Percentiles rank a stretch among this genome's conserved stretches.
phyloP scores from a whole-genome alignment of 805 yeast genomes.

The Lipomyces sp. region DNA sequence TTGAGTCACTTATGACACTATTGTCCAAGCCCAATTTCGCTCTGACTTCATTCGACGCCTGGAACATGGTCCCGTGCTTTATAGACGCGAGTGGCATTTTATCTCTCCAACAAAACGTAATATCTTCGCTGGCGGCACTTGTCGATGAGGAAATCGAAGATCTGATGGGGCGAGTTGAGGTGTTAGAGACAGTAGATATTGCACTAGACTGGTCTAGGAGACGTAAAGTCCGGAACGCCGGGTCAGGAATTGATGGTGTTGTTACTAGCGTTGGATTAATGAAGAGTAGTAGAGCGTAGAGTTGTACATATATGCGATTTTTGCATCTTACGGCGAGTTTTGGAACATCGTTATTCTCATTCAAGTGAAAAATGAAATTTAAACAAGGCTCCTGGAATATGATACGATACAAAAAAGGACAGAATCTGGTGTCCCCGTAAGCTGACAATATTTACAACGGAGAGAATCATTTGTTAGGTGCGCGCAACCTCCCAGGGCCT shows the following conservation, averaged over 20 bases:
- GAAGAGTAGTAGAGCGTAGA: conserved; percentile 1
- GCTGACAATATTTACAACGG: not conserved
- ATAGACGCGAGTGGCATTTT: conserved; percentile 31
- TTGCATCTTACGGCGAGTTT: not conserved
- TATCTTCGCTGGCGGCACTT: conserved; percentile 12
- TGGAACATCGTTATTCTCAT: no score
- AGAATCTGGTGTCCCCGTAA: not conserved
- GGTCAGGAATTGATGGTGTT: not conserved
- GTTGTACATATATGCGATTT: not conserved
- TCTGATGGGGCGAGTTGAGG: conserved; percentile 27
- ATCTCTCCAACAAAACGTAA: conserved; percentile 16
- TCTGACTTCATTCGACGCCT: conserved; percentile 8
- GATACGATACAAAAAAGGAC: not conserved
- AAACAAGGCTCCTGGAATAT: not conserved
- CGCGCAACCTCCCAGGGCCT: not conserved
- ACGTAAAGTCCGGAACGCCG: conserved; percentile 3
- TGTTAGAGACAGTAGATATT: conserved; percentile 29
- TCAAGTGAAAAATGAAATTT: not conserved
- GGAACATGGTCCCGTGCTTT: conserved; percentile 30
- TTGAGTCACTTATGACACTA: conserved; percentile 6
- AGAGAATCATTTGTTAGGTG: not conserved
- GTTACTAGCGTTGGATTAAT: not conserved
- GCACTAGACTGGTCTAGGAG: conserved; percentile 20
- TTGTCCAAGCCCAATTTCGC: not conserved
- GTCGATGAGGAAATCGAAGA: conserved; percentile 23